Base-by-base conservation (phyloP, 257 asterid species). In the Salvia rosmarinus region DNA sequence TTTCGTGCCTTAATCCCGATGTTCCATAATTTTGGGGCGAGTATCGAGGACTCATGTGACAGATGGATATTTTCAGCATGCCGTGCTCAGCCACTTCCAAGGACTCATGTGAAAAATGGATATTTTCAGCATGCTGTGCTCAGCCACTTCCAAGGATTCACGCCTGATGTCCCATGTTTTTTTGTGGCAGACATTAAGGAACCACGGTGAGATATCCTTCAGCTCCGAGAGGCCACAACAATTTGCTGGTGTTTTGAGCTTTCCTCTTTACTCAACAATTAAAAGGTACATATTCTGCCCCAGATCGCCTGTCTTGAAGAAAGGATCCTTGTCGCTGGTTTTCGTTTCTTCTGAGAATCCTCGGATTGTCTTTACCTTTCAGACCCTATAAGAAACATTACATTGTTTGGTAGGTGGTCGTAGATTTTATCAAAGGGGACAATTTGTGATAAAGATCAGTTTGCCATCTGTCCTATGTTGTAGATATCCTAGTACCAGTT, bases 401-500 rank as follows among this genome's bases (percentile, higher is more conserved):
- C 3, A 2, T 11, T 52, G 44, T 23, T 55, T 59, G 65, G 65
- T 34, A 34, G 63, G 62, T 56, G 39, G 43, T 23, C 5, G 12
- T 20, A 13, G 62, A 64, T 65, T 34, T 54, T 52, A 57, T 47
- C 40, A 66, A 64, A 14, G 58, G 21, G 56, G 68, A 28, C n/a
- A 14, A 2, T 7, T 5, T 40, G 25, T 46, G 37, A n/a, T 46
- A 56, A 37, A 63, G 61, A 50, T 67, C 43, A 35, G 52, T 40
- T 44, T 4, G 16, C 5, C 43, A n/a, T 30, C 47, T 44, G 25
- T 55, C 4, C 46, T 32, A 40, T 5, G n/a, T 30, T 51, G 17
- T 28, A 46, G 4, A 61, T 73, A 56, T 51, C 61, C 55, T 34
- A 58, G 42, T 59, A 47, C 39, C 21, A 64, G 67, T 74, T 65